Percentiles rank a stretch among this genome's conserved stretches.
Conservation (phyloP, 495 filamentous ascomycete species). For the Aspergillus sparsus region DNA sequence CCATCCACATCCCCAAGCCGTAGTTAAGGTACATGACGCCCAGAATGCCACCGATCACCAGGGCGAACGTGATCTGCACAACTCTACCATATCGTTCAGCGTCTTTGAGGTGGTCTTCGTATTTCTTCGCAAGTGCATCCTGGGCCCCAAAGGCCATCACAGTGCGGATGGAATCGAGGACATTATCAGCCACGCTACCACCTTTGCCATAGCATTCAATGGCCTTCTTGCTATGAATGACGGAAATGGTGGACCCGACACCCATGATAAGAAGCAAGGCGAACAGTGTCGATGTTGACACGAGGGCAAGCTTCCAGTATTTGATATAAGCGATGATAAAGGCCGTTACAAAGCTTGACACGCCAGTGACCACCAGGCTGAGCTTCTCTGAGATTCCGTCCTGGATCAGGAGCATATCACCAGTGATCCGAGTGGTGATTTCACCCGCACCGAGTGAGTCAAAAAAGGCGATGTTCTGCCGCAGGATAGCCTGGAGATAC, state of each 20-base stretch:
- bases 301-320: slow-evolving; percentile 81
- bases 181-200: slow-evolving; percentile 91
- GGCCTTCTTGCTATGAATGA: slow-evolving; percentile 73
- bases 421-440: slow-evolving; percentile 87
- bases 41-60: slow-evolving; percentile 83
- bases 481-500: slow-evolving; percentile 79
- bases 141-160: slow-evolving; percentile 90
- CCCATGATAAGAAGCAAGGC: slow-evolving; percentile 74
- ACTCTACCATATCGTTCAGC: slow-evolving; percentile 77
- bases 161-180: slow-evolving; percentile 88
- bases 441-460: slow-evolving; percentile 89
- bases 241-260: slow-evolving; percentile 64
- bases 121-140: slow-evolving; percentile 78
- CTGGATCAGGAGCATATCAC: slow-evolving; percentile 85
- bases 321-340: slow-evolving; percentile 86
- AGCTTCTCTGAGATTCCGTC: slow-evolving; percentile 89
- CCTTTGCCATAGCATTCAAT: slow-evolving; percentile 76
- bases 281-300: slow-evolving; percentile 73
- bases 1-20: slow-evolving; percentile 94
- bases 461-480: slow-evolving; percentile 91
- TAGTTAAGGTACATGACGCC: slow-evolving; percentile 83
- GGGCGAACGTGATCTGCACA: slow-evolving; percentile 64
- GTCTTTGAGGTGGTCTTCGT: slow-evolving; percentile 67
- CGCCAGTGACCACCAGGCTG: slow-evolving; percentile 68
- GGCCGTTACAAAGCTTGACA: slow-evolving; percentile 81